phyloP scores from a whole-genome alignment of 2,329 filamentous ascomycete genomes.

The Colletotrichum musae region DNA sequence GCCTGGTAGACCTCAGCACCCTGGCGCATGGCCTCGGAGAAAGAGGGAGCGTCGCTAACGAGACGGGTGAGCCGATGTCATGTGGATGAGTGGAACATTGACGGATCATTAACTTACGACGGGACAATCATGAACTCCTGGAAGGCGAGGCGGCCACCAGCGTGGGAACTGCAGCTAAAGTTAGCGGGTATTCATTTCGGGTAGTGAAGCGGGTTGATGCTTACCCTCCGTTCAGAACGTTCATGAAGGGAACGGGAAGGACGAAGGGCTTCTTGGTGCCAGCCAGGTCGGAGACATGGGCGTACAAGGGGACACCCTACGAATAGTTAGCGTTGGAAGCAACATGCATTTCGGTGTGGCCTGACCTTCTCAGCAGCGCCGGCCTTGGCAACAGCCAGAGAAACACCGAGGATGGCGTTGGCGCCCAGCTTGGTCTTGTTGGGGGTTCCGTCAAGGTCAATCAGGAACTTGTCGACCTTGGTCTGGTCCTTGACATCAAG shows the following conservation, averaged over 20 bases:
- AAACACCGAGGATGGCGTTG: slow-evolving; percentile 91
- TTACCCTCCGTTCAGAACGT: slow-evolving; percentile 86
- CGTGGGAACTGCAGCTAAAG: slow-evolving; percentile 78
- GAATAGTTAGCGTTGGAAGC: slow-evolving; percentile 15
- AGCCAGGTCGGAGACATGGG: slow-evolving; percentile 88
- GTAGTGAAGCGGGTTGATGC: slow-evolving; percentile 38
- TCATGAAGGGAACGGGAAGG: slow-evolving; percentile 92
- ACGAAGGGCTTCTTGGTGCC: slow-evolving; percentile 94
- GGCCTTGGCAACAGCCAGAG: slow-evolving; percentile 88
- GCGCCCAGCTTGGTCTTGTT: slow-evolving; percentile 92
- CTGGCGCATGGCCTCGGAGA: slow-evolving; percentile 96
- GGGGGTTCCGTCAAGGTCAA: slow-evolving; percentile 84
- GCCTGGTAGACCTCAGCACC: slow-evolving; percentile 98
- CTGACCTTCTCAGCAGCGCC: slow-evolving; percentile 86
- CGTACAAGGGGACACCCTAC: slow-evolving; percentile 85
- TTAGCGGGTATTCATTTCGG: background rate
- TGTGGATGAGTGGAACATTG: background rate
- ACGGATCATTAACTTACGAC: slow-evolving; percentile 67
- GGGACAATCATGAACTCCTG: slow-evolving; percentile 98
- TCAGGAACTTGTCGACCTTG: slow-evolving; percentile 87
- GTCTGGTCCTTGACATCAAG: slow-evolving; percentile 90
- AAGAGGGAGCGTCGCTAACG: slow-evolving; percentile 82
- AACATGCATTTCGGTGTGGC: background rate
- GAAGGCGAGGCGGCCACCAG: slow-evolving; percentile 94
- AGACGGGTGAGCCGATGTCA: background rate